Conservation (phyloP, 441 rosid genomes). For the Erodium moschatum region DNA sequence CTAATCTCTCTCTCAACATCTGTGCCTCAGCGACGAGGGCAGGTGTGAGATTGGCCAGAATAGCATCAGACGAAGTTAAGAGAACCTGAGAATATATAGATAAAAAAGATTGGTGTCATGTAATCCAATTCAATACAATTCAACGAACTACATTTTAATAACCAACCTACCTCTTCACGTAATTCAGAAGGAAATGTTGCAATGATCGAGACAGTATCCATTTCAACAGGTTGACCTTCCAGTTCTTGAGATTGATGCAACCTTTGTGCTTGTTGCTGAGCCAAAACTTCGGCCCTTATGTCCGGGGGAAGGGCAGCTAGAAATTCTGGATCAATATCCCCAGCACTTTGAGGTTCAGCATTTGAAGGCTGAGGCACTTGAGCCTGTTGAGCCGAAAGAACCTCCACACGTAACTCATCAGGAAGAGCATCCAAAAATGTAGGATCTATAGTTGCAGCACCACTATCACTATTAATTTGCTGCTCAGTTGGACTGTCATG, state of each 20-base stretch:
- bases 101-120: not conserved
- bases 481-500: constrained; percentile 70
- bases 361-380: constrained; percentile 75
- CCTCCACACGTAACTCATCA: constrained; percentile 95
- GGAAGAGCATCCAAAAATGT: constrained; percentile 98
- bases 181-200: constrained; percentile 95
- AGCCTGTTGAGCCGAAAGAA: constrained; percentile 86
- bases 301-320: constrained; percentile 99
- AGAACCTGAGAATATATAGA: constrained; percentile 50
- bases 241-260: constrained; percentile 90
- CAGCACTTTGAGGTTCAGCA: constrained; percentile 59
- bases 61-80: constrained; percentile 89
- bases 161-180: constrained; percentile 75
- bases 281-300: constrained; percentile 89
- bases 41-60: constrained; percentile 96
- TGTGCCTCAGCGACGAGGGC: constrained; percentile 99
- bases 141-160: constrained; percentile 10
- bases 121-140: not conserved
- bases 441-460: constrained; percentile 84
- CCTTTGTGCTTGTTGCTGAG: constrained; percentile 95
- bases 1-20: constrained; percentile 95
- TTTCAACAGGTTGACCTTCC: constrained; percentile 99
- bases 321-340: constrained; percentile 96
- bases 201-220: constrained; percentile 97
- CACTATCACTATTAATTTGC: constrained; percentile 51